Evolutionary conservation across 192 early-diverging fungal species (phyloP).

Genomic region (Coemansia sp.): DNA sequence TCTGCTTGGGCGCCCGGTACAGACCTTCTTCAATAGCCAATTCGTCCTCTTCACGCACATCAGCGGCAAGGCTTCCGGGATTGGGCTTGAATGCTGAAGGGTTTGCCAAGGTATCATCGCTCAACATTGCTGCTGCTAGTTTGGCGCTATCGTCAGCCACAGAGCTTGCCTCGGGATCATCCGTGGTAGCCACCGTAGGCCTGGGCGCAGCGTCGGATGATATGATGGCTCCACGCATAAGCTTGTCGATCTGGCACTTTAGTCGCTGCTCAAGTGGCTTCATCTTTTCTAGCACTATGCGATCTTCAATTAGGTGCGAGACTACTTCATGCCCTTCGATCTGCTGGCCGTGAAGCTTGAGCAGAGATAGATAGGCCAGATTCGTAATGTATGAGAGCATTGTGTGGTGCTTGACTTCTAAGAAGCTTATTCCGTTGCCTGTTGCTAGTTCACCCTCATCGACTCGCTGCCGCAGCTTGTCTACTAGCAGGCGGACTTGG

Average conservation of each 20-base stretch:
- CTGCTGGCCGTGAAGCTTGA: slow-evolving; percentile 73
- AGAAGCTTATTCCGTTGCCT: slow-evolving; percentile 77
- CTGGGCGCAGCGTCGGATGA: slow-evolving; percentile 23
- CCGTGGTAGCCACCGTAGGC: slow-evolving; percentile 19
- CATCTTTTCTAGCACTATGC: slow-evolving; percentile 89
- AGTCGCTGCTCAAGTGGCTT: slow-evolving; percentile 91
- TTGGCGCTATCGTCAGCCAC: slow-evolving; percentile 33
- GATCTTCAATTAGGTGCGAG: slow-evolving; percentile 68
- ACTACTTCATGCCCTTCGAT: slow-evolving; percentile 65
- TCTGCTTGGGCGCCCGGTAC: slow-evolving; percentile 82
- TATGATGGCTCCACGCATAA: slow-evolving; percentile 67
- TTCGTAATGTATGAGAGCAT: slow-evolving; percentile 83
- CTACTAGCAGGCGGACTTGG: slow-evolving; percentile 46
- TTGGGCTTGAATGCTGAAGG: slow-evolving; percentile 93
- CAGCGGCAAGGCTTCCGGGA: slow-evolving; percentile 60
- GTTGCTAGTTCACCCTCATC: slow-evolving; percentile 62
- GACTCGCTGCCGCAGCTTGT: slow-evolving; percentile 49
- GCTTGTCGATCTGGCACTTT: slow-evolving; percentile 96
- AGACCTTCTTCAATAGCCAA: slow-evolving; percentile 53
- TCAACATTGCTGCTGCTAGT: slow-evolving; percentile 45
- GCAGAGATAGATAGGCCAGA: slow-evolving; percentile 70
- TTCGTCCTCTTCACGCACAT: slow-evolving; percentile 46
- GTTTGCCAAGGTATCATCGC: slow-evolving; percentile 56
- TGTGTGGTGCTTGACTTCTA: slow-evolving; percentile 87
- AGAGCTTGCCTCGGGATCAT: slow-evolving; percentile 23